These are phyloP conservation scores for Panaeolus papilionaceus DNA, from an alignment of 768 basidiomycete species.

Conservation along the genomic window DNA sequence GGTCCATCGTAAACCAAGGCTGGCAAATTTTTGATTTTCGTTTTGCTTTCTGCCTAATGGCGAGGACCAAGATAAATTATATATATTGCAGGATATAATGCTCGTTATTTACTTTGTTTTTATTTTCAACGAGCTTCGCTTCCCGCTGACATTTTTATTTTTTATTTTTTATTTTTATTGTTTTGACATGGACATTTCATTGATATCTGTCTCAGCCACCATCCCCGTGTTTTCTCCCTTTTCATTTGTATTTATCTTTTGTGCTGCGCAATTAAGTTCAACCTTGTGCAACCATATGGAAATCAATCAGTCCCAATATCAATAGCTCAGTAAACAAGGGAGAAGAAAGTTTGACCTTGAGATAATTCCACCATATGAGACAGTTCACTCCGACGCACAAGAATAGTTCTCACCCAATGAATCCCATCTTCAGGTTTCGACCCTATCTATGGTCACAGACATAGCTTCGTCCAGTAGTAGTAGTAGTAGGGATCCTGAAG, in stretches of 20 bases:
- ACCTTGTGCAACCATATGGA: not conserved
- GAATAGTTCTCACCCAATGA: not conserved
- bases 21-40: slow-evolving; percentile 46
- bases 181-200: not conserved
- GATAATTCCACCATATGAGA: slow-evolving; percentile 1
- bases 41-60: slow-evolving; percentile 74
- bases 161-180: not conserved
- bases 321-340: not conserved
- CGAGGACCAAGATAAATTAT: slow-evolving; percentile 69
- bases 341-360: not conserved
- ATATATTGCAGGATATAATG: slow-evolving; percentile 73
- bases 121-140: slow-evolving; percentile 55
- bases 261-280: not conserved
- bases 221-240: not conserved
- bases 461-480: not conserved
- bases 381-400: not conserved
- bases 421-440: not conserved
- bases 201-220: too few relatives aligned
- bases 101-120: slow-evolving; percentile 43
- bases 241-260: not conserved
- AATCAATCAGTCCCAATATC: not conserved
- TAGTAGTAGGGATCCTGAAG: too few relatives aligned
- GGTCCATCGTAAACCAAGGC: slow-evolving; percentile 76
- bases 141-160: slow-evolving; percentile 51
- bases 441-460: not conserved